Base-by-base conservation (phyloP, 306 rosid species). In the Quercus gilva region DNA sequence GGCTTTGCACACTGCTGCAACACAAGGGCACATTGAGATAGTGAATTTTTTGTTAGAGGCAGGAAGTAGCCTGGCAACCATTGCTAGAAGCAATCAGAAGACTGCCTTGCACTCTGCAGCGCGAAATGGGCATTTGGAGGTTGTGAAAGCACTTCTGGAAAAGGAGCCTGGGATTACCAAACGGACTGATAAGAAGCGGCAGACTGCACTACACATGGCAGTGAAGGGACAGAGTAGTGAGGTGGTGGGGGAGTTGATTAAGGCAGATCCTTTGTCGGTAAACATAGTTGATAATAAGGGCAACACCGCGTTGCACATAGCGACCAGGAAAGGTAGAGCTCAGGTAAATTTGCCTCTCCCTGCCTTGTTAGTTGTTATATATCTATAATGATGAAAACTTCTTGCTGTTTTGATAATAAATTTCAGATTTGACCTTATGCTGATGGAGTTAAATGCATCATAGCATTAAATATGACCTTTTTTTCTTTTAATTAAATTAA, bases 201-300 rank as follows among this genome's bases (percentile, higher is more conserved):
- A 96, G 80, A 91, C 99, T 4, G 97, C 99, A 14, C 97, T 96
- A 72, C 98, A 93, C 86, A 96, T 93, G 99, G 98, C 99, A 1
- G 98, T 81, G 33, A 96, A 96, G 82, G 99, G 99, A 25, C 98
- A 90, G 85, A 88, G 79, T 25, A 83, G 89, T 65, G 93, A 88
- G 83, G 92, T 93, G 59, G 98, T 90, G 63, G 91, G 87, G 73
- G 90, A 74, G 87, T 80, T 96, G 87, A 88, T 90, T 13, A 89
- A 70, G 78, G 89, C 84, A 8, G 97, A 86, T 78, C 92, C 97
- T 4, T 78, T 75, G 1, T 82, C 89, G 53, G 59, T 89, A 43
- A 93, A 91, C 90, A 90, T 91, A 86, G 90, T 85, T 55, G 99
- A 96, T 77, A 89, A 17, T 43, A 93, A 91, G 74, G 93, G 95